Percentiles rank a stretch among this genome's conserved stretches.
Conservation (phyloP, 163 green algal genomes). For the Chlorella variabilis region DNA sequence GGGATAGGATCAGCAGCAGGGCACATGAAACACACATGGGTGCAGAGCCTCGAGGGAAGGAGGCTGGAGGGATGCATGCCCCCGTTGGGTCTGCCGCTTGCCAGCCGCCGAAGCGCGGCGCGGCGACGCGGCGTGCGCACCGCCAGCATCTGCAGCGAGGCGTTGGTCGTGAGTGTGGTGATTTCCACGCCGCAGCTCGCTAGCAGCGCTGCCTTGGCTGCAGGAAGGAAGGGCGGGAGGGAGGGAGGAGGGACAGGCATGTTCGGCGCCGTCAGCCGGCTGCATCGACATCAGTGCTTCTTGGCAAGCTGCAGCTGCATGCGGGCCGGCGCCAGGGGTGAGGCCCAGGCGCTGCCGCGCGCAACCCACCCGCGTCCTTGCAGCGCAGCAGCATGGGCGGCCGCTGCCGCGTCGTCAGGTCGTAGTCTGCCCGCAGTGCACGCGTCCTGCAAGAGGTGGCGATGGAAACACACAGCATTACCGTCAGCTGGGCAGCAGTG, state of each 20-base stretch:
- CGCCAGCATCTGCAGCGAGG: constrained; percentile 69
- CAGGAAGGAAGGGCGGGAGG: not conserved
- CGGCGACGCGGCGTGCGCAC: not conserved
- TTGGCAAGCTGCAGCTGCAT: no score
- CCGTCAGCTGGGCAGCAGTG: no score
- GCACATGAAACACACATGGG: not conserved
- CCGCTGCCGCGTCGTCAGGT: constrained; percentile 50
- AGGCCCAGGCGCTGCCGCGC: not conserved
- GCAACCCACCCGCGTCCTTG: constrained; percentile 43
- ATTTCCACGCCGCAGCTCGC: constrained; percentile 58
- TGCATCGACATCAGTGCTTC: no score
- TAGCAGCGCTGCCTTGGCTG: constrained; percentile 34
- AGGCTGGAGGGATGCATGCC: no score
- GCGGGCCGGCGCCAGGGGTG: no score
- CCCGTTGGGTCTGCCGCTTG: no score
- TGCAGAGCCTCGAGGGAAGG: not conserved
- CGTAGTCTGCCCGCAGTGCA: constrained; percentile 55
- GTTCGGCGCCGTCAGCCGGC: no score
- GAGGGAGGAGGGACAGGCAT: not conserved
- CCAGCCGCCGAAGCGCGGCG: not conserved
- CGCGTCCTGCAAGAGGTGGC: constrained; percentile 23
- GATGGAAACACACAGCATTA: no score
- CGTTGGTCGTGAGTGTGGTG: constrained; percentile 68
- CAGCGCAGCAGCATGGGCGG: constrained; percentile 64
- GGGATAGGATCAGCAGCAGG: not conserved